phyloP scores from a whole-genome alignment of 2,329 filamentous ascomycete species.

The Exophiala dermatitidis region DNA sequence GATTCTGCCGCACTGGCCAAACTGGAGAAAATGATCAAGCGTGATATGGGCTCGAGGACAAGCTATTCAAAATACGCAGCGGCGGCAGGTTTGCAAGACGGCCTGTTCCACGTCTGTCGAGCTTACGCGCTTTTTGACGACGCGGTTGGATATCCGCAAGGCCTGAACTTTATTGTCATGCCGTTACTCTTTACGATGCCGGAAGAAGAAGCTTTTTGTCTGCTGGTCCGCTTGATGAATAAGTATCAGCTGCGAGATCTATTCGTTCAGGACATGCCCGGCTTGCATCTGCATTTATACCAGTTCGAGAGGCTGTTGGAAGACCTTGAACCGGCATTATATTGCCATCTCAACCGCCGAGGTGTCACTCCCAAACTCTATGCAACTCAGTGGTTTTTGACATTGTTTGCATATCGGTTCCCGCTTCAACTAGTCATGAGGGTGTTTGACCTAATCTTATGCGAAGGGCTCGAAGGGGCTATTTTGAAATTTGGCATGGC shows the following conservation, averaged over 20 bases:
- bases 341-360: slow-evolving; percentile 83
- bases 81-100: slow-evolving; percentile 83
- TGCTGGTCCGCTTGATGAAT: slow-evolving; percentile 92
- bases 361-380: slow-evolving; percentile 88
- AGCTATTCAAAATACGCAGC: slow-evolving; percentile 96
- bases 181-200: slow-evolving; percentile 97
- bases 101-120: slow-evolving; percentile 91
- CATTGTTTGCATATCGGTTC: slow-evolving; percentile 96
- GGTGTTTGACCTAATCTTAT: slow-evolving; percentile 91
- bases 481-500: slow-evolving; percentile 93
- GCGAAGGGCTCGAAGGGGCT: slow-evolving; percentile 78
- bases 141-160: slow-evolving; percentile 90
- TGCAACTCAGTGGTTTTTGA: slow-evolving; percentile 98
- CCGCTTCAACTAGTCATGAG: slow-evolving; percentile 91
- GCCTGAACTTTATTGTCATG: slow-evolving; percentile 98
- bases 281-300: slow-evolving; percentile 84
- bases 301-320: slow-evolving; percentile 92
- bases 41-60: slow-evolving; percentile 83
- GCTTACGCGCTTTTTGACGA: slow-evolving; percentile 95
- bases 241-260: slow-evolving; percentile 88
- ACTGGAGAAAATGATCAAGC: slow-evolving; percentile 83
- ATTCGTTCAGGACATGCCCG: slow-evolving; percentile 93
- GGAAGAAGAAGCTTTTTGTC: slow-evolving; percentile 90
- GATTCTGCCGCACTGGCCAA: slow-evolving; percentile 67
- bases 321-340: slow-evolving; percentile 86